Conservation (phyloP, 768 basidiomycete genomes). For the Amanita thiersii region DNA sequence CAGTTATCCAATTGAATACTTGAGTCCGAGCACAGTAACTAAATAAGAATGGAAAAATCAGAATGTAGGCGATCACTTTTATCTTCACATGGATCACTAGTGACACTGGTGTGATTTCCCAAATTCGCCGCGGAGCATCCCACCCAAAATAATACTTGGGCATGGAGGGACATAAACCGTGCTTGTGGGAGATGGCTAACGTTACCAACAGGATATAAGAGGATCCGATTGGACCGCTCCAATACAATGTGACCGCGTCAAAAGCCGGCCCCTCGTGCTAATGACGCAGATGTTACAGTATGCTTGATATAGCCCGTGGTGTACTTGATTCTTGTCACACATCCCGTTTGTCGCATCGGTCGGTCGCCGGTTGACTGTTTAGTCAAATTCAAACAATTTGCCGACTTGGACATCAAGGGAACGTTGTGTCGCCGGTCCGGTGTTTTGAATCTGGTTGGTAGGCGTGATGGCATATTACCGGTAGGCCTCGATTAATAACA, state of each 20-base stretch:
- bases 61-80: background rate
- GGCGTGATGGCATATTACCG: too few relatives aligned
- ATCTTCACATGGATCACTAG: background rate
- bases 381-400: background rate
- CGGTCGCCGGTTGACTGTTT: background rate
- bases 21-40: too few relatives aligned
- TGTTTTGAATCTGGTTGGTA: too few relatives aligned
- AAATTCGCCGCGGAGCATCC: background rate
- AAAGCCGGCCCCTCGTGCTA: background rate
- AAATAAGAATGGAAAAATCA: background rate
- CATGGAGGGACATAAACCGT: background rate
- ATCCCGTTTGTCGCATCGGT: background rate
- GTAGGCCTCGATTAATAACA: too few relatives aligned
- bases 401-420: background rate
- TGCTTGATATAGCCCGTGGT: background rate
- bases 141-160: background rate
- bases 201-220: too few relatives aligned
- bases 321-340: background rate
- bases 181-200: background rate
- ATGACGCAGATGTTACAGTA: background rate
- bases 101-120: background rate
- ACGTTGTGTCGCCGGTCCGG: background rate
- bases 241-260: background rate
- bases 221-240: background rate
- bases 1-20: background rate